Base-by-base conservation (phyloP, 192 early-diverging fungal genomes). In the Umbelopsis vinacea region DNA sequence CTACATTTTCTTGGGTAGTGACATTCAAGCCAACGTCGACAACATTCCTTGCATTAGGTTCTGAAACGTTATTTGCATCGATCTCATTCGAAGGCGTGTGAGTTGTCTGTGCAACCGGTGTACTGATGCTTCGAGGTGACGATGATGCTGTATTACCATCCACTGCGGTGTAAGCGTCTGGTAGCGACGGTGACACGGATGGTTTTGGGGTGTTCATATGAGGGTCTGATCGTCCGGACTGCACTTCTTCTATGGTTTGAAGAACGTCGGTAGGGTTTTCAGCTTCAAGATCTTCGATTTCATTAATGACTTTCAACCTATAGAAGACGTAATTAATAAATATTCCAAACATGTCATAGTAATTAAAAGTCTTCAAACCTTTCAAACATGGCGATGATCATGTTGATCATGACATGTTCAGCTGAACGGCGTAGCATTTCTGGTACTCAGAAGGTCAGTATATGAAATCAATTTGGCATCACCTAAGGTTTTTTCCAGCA, bases 361-460 rank as follows among this genome's bases (percentile, higher is more conserved):
- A 37, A 35, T 29, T 4, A 63, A 63, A 12, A 4, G 40, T 43
- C 22, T 8, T 29, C 73, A 60, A 84, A 90, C 84, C 91, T 87
- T 70, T 93, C 89, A 83, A 95, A 95, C 68, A 93, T 86, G 21
- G 85, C 79, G 75, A 90, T 86, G 17, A 91, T 86, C 68, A 95
- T 87, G 14, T 89, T 83, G 37, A 90, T 80, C 74, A 95, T 88
- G 43, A 91, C 93, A 68, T 95, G 89, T 68, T 94, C 92, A 33
- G 93, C 92, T 8, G 91, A 85, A 76, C 86, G 77, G 70, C 92
- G 78, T 12, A 94, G 71, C 77, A 94, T 86, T 76, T 95, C 93
- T 92, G 55, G 37, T 69, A 52, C 15, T 15, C 23, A 52, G 46
- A 50, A 35, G 10, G 24, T 17, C 52, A 53, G 10, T 33, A 38